A percentile compares a stretch with the other conserved stretches of the same genome.
Evolutionary conservation across 176 grass and related monocot genomes (phyloP).

Genomic region (Typha latifolia): DNA sequence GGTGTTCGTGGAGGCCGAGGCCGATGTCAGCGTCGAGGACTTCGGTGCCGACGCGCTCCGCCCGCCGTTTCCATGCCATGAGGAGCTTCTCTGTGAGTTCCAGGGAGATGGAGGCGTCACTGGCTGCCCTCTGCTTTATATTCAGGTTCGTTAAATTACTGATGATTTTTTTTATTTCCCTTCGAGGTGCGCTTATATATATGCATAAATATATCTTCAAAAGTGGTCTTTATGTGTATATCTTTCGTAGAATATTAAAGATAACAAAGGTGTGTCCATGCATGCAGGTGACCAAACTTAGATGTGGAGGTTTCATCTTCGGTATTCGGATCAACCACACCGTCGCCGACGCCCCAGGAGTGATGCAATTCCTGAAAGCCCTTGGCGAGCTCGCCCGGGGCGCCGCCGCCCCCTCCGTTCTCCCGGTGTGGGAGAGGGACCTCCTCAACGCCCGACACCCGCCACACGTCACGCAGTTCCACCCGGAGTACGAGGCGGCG

Average conservation of each 20-base stretch:
- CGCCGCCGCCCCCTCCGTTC: conserved; percentile 1
- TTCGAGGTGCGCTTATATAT: no score
- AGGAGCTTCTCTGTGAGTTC: conserved; percentile 29
- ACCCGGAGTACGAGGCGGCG: conserved; percentile 2
- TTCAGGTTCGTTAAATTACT: conserved; percentile 28
- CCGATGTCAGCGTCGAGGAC: conserved; percentile 24
- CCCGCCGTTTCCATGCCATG: conserved; percentile 30
- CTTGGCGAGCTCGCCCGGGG: conserved; percentile 6
- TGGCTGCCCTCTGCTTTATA: conserved; percentile 23
- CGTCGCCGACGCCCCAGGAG: conserved; percentile 3
- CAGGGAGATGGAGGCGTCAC: conserved; percentile 3
- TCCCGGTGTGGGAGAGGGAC: conserved; percentile 6
- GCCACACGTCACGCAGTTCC: background rate
- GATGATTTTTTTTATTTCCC: background rate
- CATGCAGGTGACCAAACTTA: conserved; percentile 5
- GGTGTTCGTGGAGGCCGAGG: conserved; percentile 50
- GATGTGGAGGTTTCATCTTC: conserved; percentile 4
- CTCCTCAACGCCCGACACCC: conserved; percentile 3
- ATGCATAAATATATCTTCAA: no score
- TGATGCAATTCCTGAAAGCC: conserved; percentile 5
- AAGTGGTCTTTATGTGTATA: no score
- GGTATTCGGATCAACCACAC: background rate
- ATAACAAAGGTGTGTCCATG: background rate
- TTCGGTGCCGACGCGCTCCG: conserved; percentile 9
- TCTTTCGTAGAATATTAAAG: no score